Base-by-base conservation (phyloP, 495 filamentous ascomycete genomes). In the Aspergillus kassunensis region DNA sequence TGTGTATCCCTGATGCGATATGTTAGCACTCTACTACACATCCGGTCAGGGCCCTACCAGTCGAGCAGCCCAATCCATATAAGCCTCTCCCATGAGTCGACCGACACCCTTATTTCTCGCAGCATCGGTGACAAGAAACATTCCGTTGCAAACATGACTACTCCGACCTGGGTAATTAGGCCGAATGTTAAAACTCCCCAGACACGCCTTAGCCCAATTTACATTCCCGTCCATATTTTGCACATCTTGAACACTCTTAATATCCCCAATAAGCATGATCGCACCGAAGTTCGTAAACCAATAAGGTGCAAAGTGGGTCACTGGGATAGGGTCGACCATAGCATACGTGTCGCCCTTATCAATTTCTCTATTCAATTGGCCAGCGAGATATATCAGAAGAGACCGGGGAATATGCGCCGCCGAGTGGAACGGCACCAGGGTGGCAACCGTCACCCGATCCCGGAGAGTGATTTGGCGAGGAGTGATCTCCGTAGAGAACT, bases 221-320 rank as follows among this genome's bases (percentile, higher is more conserved):
- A 80, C 80, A 11, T 59, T 63, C 6, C 69, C 58, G 51, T 80
- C 80, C 78, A 84, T 78, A 15, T 68, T 39, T 44, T 69, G 66
- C 2, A 81, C 66, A 58, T 89, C 80, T 49, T 86, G 78, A 24
- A 77, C 76, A 34, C 79, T 80, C 30, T 86, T 79, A 39, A 92
- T 82, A 54, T 87, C 82, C 13, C 93, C 93, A 12, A 95, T 78
- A 2, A 97, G 72, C 92, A 97, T 97, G 54, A 98, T 81, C 8
- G 90, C 92, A 40, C 80, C 91, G 58, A 97, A 97, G 58, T 91
- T 95, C 54, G 90, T 88, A 64, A 98, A 95, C 93, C 93, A 98
- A 64, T 96, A 97, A 24, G 82, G 76, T 11, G 83, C 83, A 55
- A 97, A 98, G 34, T 84, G 82, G 2, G 84, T 80, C 18, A 87